These are phyloP conservation scores for Lavandula angustifolia DNA, from an alignment of 257 asterid genomes.

Conservation along the genomic window DNA sequence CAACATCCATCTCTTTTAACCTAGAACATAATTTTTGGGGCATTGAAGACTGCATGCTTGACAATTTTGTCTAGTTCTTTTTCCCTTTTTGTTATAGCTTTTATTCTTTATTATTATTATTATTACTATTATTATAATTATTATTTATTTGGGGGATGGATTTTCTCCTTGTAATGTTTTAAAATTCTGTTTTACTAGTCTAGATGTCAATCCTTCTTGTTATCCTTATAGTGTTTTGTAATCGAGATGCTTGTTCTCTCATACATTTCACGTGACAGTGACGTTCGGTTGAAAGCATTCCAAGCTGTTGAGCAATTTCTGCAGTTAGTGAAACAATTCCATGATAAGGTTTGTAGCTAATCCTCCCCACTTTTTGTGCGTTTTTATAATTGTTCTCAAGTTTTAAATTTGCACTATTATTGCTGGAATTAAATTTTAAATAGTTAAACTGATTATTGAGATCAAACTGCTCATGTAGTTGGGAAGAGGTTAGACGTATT, in stretches of 20 bases:
- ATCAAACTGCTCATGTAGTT: slow-evolving; percentile 10
- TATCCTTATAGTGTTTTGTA: slow-evolving; percentile 20
- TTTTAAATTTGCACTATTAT: slow-evolving; percentile 18
- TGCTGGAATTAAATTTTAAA: background rate
- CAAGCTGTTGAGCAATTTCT: slow-evolving; percentile 94
- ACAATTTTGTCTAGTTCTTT: slow-evolving; percentile 1
- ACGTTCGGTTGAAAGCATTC: slow-evolving; percentile 87
- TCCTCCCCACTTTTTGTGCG: slow-evolving; percentile 15
- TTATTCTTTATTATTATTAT: slow-evolving; percentile 1
- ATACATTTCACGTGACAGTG: slow-evolving; percentile 48
- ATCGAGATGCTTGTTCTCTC: slow-evolving; percentile 21
- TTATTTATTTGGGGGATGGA: background rate
- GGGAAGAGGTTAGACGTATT: slow-evolving; percentile 13
- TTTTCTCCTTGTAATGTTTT: slow-evolving; percentile 21
- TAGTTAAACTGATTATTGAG: slow-evolving; percentile 21
- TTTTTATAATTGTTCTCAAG: slow-evolving; percentile 25
- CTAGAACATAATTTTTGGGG: background rate
- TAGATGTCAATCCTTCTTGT: slow-evolving; percentile 13
- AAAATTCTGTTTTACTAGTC: slow-evolving; percentile 8
- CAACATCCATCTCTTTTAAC: background rate
- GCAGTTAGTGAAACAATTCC: slow-evolving; percentile 77
- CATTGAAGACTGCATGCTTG: slow-evolving; percentile 9
- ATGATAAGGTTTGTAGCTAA: slow-evolving; percentile 65
- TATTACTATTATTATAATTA: background rate
- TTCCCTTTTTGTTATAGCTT: background rate